Evolutionary conservation across 176 grass and related monocot genomes (phyloP).

Genomic region (Poa annua): DNA sequence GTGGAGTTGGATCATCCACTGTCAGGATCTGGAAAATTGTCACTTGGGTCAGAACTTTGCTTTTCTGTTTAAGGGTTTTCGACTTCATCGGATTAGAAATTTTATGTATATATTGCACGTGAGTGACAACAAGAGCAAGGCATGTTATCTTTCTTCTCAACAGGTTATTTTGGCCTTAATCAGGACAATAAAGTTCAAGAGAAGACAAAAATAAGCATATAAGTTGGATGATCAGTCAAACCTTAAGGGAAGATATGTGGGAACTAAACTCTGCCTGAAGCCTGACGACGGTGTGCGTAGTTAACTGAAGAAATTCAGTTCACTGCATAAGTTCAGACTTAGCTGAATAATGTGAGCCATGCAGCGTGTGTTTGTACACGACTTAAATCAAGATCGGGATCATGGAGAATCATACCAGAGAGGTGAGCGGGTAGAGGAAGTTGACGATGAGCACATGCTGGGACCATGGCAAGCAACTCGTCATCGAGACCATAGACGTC

Average conservation of each 20-base stretch:
- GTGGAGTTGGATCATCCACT: slow-evolving; percentile 53
- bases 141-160: neutral
- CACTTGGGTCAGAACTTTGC: slow-evolving; percentile 6
- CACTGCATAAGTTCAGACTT: too few relatives aligned
- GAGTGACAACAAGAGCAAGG: neutral
- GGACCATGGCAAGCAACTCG: too few relatives aligned
- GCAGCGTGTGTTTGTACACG: too few relatives aligned
- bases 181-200: neutral
- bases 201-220: neutral
- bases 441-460: too few relatives aligned
- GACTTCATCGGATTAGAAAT: neutral
- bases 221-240: slow-evolving; percentile 1
- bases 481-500: too few relatives aligned
- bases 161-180: neutral
- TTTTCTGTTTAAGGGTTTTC: neutral
- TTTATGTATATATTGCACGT: slow-evolving; percentile 17
- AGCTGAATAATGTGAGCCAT: too few relatives aligned
- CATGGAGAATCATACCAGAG: neutral
- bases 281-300: too few relatives aligned
- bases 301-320: too few relatives aligned
- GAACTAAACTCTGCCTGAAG: too few relatives aligned
- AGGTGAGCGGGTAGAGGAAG: too few relatives aligned
- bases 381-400: neutral
- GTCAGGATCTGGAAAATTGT: slow-evolving; percentile 40
- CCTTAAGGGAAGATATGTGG: slow-evolving; percentile 78